Conservation (phyloP, 2,329 filamentous ascomycete species). For the Xylariales sp. region DNA sequence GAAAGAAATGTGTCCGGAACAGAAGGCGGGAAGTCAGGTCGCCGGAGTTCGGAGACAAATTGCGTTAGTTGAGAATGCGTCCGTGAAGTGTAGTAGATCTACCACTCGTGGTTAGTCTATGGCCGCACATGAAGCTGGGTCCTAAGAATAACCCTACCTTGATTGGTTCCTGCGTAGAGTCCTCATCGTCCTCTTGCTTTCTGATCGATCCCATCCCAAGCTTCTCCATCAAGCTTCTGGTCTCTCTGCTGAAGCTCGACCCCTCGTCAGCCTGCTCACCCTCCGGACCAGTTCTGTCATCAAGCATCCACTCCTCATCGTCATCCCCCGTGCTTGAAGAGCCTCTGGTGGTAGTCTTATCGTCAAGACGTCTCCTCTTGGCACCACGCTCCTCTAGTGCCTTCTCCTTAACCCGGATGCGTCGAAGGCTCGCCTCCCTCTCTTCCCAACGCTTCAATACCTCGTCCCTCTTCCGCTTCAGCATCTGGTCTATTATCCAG, state of each 20-base stretch:
- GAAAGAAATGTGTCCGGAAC: slow-evolving; percentile 42
- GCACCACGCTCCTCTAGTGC: slow-evolving; percentile 46
- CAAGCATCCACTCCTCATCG: slow-evolving; percentile 70
- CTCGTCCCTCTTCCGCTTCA: slow-evolving; percentile 62
- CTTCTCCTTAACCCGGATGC: slow-evolving; percentile 59
- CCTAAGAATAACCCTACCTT: slow-evolving; percentile 53
- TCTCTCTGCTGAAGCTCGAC: slow-evolving; percentile 68
- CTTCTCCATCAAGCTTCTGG: slow-evolving; percentile 67
- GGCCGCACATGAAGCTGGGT: too few species aligned
- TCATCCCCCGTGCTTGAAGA: slow-evolving; percentile 40
- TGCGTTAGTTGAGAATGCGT: slow-evolving; percentile 91
- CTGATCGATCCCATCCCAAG: slow-evolving; percentile 42
- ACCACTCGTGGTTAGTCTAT: slow-evolving; percentile 9
- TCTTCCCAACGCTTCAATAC: slow-evolving; percentile 65
- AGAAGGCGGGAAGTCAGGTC: slow-evolving; percentile 73
- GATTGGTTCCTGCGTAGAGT: slow-evolving; percentile 51
- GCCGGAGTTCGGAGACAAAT: slow-evolving; percentile 76
- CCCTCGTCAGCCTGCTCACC: slow-evolving; percentile 28
- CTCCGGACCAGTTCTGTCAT: slow-evolving; percentile 57
- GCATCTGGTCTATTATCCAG: slow-evolving; percentile 79
- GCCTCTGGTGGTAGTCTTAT: slow-evolving; percentile 13
- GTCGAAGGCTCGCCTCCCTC: slow-evolving; percentile 66
- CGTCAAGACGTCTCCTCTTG: slow-evolving; percentile 43
- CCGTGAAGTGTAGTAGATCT: slow-evolving; percentile 87
- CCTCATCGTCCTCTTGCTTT: slow-evolving; percentile 30